A percentile compares a stretch with the other conserved stretches of the same genome.
phyloP scores from a whole-genome alignment of 73 alveolate genomes.

The Blepharisma stoltei region DNA sequence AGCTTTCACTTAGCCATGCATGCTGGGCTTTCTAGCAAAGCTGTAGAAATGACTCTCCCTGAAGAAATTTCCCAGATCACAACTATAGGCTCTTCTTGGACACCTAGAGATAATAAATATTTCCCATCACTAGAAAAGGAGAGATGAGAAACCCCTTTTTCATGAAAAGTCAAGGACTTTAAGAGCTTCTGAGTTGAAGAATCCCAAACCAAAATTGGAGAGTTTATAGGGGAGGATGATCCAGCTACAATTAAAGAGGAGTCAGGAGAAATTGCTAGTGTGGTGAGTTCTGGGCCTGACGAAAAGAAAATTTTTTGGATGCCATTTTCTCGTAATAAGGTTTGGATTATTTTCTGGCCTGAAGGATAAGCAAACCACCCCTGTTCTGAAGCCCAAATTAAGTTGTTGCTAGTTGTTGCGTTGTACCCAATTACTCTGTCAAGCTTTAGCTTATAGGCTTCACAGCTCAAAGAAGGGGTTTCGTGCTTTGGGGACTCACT shows the following conservation, averaged over 20 bases:
- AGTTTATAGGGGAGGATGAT: not conserved
- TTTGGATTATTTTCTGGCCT: too few relatives aligned
- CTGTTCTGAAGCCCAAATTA: too few relatives aligned
- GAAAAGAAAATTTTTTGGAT: too few relatives aligned
- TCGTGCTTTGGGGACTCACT: too few relatives aligned
- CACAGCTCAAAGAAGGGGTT: too few relatives aligned
- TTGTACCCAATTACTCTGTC: too few relatives aligned
- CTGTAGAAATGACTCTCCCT: not conserved
- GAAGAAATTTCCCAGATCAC: constrained; percentile 6
- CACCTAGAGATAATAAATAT: constrained; percentile 5
- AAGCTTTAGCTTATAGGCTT: too few relatives aligned
- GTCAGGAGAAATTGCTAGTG: constrained; percentile 5
- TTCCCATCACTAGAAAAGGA: not conserved
- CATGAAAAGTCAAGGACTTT: not conserved
- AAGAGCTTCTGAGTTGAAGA: not conserved
- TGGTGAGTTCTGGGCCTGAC: not conserved
- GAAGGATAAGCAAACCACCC: too few relatives aligned
- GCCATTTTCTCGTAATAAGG: too few relatives aligned
- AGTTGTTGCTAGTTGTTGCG: too few relatives aligned
- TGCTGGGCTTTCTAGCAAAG: not conserved
- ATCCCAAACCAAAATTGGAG: not conserved
- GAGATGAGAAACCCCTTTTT: not conserved
- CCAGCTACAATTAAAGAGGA: not conserved
- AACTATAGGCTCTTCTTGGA: not conserved
- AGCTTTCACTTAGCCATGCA: not conserved